Percentiles rank a stretch among this genome's conserved stretches.
phyloP scores from a whole-genome alignment of 192 early-diverging fungal species.

The Coemansia sp. region DNA sequence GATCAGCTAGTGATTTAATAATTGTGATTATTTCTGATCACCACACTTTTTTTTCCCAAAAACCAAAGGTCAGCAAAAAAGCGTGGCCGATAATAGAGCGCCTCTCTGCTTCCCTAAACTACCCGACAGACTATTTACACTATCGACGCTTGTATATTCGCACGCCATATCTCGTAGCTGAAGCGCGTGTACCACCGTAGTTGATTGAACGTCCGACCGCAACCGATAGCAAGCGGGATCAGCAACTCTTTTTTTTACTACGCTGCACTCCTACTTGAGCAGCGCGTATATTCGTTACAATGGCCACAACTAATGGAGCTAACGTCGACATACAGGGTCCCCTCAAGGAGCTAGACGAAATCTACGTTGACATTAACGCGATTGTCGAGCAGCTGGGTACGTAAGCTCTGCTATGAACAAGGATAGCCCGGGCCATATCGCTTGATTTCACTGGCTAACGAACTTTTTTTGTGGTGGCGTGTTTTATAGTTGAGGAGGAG shows the following conservation, averaged over 20 bases:
- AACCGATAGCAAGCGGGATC: not conserved
- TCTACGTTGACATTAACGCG: conserved; percentile 38
- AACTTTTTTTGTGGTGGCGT: not conserved
- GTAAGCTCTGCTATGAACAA: not conserved
- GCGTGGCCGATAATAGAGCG: not conserved
- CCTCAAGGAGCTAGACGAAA: conserved; percentile 28
- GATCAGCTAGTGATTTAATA: conserved; percentile 4
- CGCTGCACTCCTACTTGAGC: not conserved
- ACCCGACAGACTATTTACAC: not conserved
- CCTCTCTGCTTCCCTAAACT: conserved; percentile 2
- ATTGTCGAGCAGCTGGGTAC: conserved; percentile 49
- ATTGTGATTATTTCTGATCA: conserved; percentile 3
- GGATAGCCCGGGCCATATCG: not conserved
- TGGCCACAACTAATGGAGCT: conserved; percentile 34
- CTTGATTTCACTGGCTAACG: not conserved
- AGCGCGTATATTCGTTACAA: not conserved
- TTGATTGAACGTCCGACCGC: conserved; percentile 3
- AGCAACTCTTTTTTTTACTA: not conserved
- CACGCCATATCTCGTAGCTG: not conserved
- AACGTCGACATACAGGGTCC: conserved; percentile 23
- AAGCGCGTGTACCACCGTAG: not conserved
- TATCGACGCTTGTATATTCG: not conserved
- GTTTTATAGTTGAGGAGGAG: conserved; percentile 46
- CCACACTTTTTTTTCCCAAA: conserved; percentile 10
- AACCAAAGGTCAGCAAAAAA: not conserved